Conservation (phyloP, 208 protist species). For the Endotrypanum monterogeii region DNA sequence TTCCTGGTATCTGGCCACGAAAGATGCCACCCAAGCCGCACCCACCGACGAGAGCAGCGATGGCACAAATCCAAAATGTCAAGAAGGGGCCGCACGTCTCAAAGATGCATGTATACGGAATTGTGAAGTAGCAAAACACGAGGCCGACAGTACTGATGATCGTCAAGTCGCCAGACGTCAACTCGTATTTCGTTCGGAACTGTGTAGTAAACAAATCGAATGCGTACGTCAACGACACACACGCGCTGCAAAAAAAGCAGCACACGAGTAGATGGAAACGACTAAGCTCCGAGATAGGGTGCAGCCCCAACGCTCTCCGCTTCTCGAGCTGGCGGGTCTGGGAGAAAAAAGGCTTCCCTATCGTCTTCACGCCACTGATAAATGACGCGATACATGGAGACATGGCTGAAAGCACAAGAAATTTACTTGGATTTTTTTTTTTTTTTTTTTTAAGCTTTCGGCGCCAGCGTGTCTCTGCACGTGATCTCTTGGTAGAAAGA, state of each 20-base stretch:
- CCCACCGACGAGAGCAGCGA: slow-evolving; percentile 40
- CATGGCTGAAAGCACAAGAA: not conserved
- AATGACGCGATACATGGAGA: slow-evolving; percentile 1
- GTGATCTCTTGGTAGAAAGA: no score
- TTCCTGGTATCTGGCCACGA: slow-evolving; percentile 44
- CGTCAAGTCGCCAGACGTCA: slow-evolving; percentile 59
- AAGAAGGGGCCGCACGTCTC: slow-evolving; percentile 54
- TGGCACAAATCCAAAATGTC: slow-evolving; percentile 37
- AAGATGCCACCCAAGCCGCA: slow-evolving; percentile 44
- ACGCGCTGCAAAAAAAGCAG: slow-evolving; percentile 73
- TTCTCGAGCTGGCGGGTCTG: slow-evolving; percentile 33
- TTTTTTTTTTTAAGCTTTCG: no score
- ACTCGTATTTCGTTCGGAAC: slow-evolving; percentile 39
- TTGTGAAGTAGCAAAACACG: slow-evolving; percentile 71
- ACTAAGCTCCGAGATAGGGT: slow-evolving; percentile 56
- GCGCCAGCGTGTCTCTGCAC: no score
- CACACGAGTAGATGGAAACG: slow-evolving; percentile 62
- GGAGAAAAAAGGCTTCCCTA: slow-evolving; percentile 28
- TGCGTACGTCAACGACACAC: slow-evolving; percentile 62
- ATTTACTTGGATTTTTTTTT: no score
- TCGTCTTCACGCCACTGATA: slow-evolving; percentile 4
- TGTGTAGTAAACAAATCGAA: slow-evolving; percentile 69
- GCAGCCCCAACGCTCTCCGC: slow-evolving; percentile 39
- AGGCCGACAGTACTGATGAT: slow-evolving; percentile 72
- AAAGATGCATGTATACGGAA: slow-evolving; percentile 69